Evolutionary conservation across 305 asterid species (phyloP), one percentile per base, ranked within the genome.

Genomic region (Fraxinus sp.): DNA sequence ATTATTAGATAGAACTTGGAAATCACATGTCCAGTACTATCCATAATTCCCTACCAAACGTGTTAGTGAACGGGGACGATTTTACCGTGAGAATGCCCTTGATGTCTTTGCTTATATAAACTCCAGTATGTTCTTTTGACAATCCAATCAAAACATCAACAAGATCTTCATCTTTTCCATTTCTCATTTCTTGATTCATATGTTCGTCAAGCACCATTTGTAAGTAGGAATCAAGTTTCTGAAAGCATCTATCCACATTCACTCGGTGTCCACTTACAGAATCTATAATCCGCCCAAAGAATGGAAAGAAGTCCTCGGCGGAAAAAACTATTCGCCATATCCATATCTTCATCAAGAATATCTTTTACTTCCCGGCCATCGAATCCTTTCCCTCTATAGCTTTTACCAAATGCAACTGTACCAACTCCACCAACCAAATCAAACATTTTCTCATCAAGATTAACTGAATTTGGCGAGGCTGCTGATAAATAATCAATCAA

Each of bases 21-120:
- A 41, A 41, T 1, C 52, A 41, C 18, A 13, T 11, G 24, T 52
- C 24, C 24, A 52, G 9, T 5, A 5, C 8, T 52, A n/a, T 52
- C 64, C 64, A 52, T 16, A 16, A 52, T 52, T n/a, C 64, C 22
- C 22, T 52, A n/a, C 70, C 33, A 24, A 62, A 24, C 26, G 36
- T 4, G 36, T 33, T 2, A 16, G 26, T 1, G 33, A 46, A 26
- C 3, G 3, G 7, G 75, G 18, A 28, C 18, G 13, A 70, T 18
- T 3, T 8, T 77, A 81, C 89, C 87, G 81, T 44, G 72, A 83
- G 66, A 16, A 86, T 64, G 30, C 87, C 86, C 80, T 86, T 83
- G 79, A 86, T 83, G 24, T 83, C 80, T 39, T 35, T 78, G 74
- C 78, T 73, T 41, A 75, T 22, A 49, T 1, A 24, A 36, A 36